Evolutionary conservation across 768 basidiomycete species (phyloP), one percentile per base, ranked within the genome.

Genomic region (Amanita rubescens): DNA sequence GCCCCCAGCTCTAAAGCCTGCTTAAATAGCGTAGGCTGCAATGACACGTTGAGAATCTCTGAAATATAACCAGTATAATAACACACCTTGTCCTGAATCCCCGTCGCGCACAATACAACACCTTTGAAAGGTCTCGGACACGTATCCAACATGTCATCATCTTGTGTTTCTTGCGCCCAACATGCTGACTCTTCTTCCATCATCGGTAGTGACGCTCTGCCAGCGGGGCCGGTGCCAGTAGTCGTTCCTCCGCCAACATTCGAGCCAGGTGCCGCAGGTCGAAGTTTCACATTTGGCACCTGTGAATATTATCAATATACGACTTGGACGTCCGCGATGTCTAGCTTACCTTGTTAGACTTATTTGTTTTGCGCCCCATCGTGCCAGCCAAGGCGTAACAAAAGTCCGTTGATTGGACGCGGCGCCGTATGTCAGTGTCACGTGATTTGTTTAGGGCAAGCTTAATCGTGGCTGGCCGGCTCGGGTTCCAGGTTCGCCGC

Each of bases 1-100:
- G 90, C 94, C 10, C 94, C 94, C 12, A 96, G 83, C 59, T 93
- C 86, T 20, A 79, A 70, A 0, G 89, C 90, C 61, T 88, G 80
- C 55, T 82, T 82, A 63, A 89, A 89, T 32, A 94, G 58, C 1
- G 77, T 75, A 0, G 81, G 75, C 91, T 45, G 39, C 15, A 6
- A 27, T 3, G 14, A 32, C 14, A 43, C 10, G 38, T 5, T 10
- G 24, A 10, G 54, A 33, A 47, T 48, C 17, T 33, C 24, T 34
- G n/a, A 12, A 35, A 43, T 5, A 25, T 3, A 15, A 38, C 24
- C 14, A 42, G 22, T 27, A 49, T 2, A 11, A 19, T 7, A 5
- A 61, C 77, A 39, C 54, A 87, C 90, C 80, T 90, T 92, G 71
- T 92, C 88, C 39, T 67, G 61, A n/a, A 85, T 73, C 5, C 90